These are phyloP conservation scores for Cutaneotrichosporon curvatum DNA, from an alignment of 1,284 basidiomycete genomes.

Conservation along the genomic window DNA sequence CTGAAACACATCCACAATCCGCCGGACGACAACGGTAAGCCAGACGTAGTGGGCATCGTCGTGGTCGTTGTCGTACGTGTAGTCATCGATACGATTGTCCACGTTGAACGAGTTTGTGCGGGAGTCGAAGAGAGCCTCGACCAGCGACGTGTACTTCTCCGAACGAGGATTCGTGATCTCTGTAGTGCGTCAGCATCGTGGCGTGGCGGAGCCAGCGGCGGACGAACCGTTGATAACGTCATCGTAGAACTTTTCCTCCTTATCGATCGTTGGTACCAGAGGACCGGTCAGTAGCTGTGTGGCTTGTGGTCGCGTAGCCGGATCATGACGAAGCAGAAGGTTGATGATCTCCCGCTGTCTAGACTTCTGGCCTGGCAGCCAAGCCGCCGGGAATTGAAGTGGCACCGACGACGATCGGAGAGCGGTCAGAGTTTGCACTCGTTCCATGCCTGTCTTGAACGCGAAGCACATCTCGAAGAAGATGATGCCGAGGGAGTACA, in stretches of 20 bases:
- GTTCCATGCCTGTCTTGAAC: constrained; percentile 81
- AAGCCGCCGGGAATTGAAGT: constrained; percentile 55
- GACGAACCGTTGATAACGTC: constrained; percentile 30
- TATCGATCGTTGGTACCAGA: constrained; percentile 51
- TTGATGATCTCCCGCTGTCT: constrained; percentile 56
- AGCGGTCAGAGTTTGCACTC: constrained; percentile 72
- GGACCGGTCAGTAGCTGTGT: constrained; percentile 75
- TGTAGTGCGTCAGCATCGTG: constrained; percentile 5
- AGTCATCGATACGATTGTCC: constrained; percentile 59
- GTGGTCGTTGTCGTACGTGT: constrained; percentile 73
- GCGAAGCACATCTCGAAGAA: constrained; percentile 95
- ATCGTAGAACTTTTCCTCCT: constrained; percentile 34
- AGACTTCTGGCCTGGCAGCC: constrained; percentile 56
- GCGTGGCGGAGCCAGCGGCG: too few species aligned
- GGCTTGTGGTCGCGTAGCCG: constrained; percentile 71
- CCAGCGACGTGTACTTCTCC: constrained; percentile 34
- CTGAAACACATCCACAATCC: constrained; percentile 67
- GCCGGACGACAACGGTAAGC: constrained; percentile 59
- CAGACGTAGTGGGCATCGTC: constrained; percentile 53
- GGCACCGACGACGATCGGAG: constrained; percentile 61
- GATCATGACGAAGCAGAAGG: constrained; percentile 76
- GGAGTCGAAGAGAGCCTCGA: constrained; percentile 34
- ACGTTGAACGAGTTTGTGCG: constrained; percentile 50
- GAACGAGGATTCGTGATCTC: constrained; percentile 43
- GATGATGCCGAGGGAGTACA: constrained; percentile 91